Evolutionary conservation across 148 eudicot genomes (phyloP).

Genomic region (Spergularia marina): DNA sequence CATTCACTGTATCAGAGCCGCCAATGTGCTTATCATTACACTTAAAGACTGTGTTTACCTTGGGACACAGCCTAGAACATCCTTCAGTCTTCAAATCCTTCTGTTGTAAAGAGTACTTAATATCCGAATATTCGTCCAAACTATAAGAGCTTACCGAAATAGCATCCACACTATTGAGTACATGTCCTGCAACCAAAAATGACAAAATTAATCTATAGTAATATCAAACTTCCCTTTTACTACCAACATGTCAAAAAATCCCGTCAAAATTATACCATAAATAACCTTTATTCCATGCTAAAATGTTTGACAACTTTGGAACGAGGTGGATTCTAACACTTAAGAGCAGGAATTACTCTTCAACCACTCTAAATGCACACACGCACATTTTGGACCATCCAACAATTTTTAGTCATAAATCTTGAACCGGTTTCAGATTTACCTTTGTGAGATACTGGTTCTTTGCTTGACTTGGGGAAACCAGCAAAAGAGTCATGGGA

Average conservation of each 20-base stretch:
- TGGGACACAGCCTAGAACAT: slow-evolving; percentile 47
- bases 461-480: slow-evolving; percentile 17
- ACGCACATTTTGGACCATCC: not conserved
- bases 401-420: not conserved
- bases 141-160: slow-evolving; percentile 54
- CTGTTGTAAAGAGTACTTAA: slow-evolving; percentile 27
- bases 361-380: not conserved
- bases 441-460: slow-evolving; percentile 31
- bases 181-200: slow-evolving; percentile 38
- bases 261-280: not conserved
- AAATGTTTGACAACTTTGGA: not conserved
- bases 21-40: slow-evolving; percentile 7
- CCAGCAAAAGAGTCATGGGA: slow-evolving; percentile 38
- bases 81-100: slow-evolving; percentile 28
- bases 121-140: slow-evolving; percentile 45
- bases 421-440: not conserved
- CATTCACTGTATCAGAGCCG: slow-evolving; percentile 5
- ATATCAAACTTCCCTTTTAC: not conserved
- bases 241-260: not conserved
- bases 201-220: not conserved
- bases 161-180: slow-evolving; percentile 40
- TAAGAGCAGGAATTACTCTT: not conserved
- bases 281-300: not conserved
- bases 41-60: slow-evolving; percentile 20
- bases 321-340: not conserved